Evolutionary conservation across 2,329 filamentous ascomycete species (phyloP).

Genomic region (Cladosporium cucumerinum): DNA sequence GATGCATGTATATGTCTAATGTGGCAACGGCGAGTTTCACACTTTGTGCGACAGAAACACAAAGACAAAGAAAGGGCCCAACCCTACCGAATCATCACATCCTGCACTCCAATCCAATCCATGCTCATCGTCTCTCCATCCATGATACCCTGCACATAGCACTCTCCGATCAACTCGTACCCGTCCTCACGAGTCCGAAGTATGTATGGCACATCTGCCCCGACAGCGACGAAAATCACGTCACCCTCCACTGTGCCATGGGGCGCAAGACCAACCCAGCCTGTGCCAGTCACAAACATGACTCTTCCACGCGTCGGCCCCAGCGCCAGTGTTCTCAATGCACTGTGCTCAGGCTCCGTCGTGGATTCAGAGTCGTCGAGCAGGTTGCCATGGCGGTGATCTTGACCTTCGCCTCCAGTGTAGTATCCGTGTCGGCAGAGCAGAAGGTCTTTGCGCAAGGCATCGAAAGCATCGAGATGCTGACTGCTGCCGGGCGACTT

Average conservation of each 20-base stretch:
- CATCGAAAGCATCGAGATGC: slow-evolving; percentile 28
- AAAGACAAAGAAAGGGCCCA: neutral
- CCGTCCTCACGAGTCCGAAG: slow-evolving; percentile 21
- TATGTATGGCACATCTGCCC: slow-evolving; percentile 27
- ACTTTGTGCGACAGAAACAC: too few relatives aligned
- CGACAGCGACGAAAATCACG: slow-evolving; percentile 29
- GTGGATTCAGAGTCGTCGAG: slow-evolving; percentile 26
- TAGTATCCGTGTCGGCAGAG: slow-evolving; percentile 27
- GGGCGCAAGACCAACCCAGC: slow-evolving; percentile 29
- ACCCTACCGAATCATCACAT: slow-evolving; percentile 25
- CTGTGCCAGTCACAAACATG: slow-evolving; percentile 27
- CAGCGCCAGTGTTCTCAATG: slow-evolving; percentile 27
- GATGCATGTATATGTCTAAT: too few relatives aligned
- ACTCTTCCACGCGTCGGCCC: slow-evolving; percentile 31
- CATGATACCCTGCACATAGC: slow-evolving; percentile 36
- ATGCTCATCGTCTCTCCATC: slow-evolving; percentile 30
- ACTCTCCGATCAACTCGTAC: slow-evolving; percentile 32
- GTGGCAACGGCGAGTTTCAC: too few relatives aligned
- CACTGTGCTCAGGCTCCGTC: slow-evolving; percentile 22
- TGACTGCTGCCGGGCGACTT: slow-evolving; percentile 28
- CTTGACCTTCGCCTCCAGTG: slow-evolving; percentile 16
- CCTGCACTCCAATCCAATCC: slow-evolving; percentile 20
- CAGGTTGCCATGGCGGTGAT: slow-evolving; percentile 23
- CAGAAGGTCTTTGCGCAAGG: slow-evolving; percentile 22
- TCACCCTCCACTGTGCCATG: slow-evolving; percentile 29